Evolutionary conservation across 352 stramenopile species (phyloP), one percentile per base, ranked within the genome.

Genomic region (Phytopythium aichiense): DNA sequence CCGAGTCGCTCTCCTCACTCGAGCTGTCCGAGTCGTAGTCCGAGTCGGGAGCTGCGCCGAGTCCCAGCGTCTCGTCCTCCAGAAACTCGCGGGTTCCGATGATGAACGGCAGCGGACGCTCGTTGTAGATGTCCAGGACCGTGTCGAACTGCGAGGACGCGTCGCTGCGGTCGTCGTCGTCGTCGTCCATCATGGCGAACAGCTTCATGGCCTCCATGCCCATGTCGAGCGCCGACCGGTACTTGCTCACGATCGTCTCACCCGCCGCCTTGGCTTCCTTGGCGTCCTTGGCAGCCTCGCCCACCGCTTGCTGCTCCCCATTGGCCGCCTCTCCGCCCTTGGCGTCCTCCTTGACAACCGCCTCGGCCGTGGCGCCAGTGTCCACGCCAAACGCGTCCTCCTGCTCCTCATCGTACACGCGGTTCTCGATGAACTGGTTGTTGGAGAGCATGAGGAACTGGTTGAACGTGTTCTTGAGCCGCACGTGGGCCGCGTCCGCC

Each of bases 341-440:
- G 12, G 4, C 55, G 13, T 72, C 71, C 0, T 56, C 31, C n/a
- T 63, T n/a, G 22, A 52, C 58, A 11, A 38, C 22, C 25, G 22
- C 45, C 11, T 50, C 54, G 16, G 52, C 35, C 5, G 40, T 46
- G 2, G 42, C 30, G 15, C 35, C 49, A 4, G 54, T 66, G n/a
- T 76, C 78, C 4, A 66, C 58, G 1, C 65, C 71, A 20, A 81
- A 84, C 46, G 86, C 74, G 64, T 92, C 81, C 22, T 92, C 84
- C 59, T 94, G 85, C 50, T 94, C 85, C 49, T 94, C 84, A 66
- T 94, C 87, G 68, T 94, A 94, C 48, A 95, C 87, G 65, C 87
- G 87, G 66, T 94, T 94, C 65, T 95, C 87, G 46, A 95, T 91
- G 61, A 95, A 95, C 71, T 95, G 87, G 60, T 81, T 95, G 67